Evolutionary conservation across 2,329 filamentous ascomycete genomes (phyloP), one percentile per base, ranked within the genome.

Genomic region (Diplodia intermedia): DNA sequence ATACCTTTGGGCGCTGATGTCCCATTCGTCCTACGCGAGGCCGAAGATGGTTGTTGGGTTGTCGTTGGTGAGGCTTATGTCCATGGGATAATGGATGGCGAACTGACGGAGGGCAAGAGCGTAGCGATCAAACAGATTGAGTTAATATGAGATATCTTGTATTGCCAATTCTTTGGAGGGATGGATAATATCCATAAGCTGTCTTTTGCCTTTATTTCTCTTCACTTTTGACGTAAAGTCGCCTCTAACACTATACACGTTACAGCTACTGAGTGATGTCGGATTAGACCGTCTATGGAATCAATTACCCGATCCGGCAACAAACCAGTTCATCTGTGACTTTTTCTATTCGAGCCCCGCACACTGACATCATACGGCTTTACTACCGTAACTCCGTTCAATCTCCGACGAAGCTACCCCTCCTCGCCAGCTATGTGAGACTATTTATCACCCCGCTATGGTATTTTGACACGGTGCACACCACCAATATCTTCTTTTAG

Each of bases 51-150:
- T 3, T 23, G 56, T 7, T 68, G n/a, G 33, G 18, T 23, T 8
- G 18, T 69, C 23, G 65, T 65, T 23, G 65, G 65, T 2, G 56
- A 63, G 33, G 26, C 55, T 9, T 69, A 68, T 43, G 54, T 69
- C 36, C 52, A 62, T 20, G 68, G 65, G 5, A 53, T 62, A 18
- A 69, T 69, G 68, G 43, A 63, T n/a, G 68, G 68, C 2, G 68
- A 69, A 23, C 33, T 57, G n/a, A 57, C 20, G 6, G 33, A 57
- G 36, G 31, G 36, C 4, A 9, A 26, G 56, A 55, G 53, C 12
- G 53, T 55, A 8, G 29, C 36, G 31, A n/a, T 55, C 11, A 33
- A 55, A n/a, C 53, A 55, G 8, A 55, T 55, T 36, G 31, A 55
- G 31, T 5, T 55, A 55, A 33, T 14, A 31, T 55, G 12, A 55